Base-by-base conservation (phyloP, 176 grass and related monocot genomes). In the Eleusine indica region DNA sequence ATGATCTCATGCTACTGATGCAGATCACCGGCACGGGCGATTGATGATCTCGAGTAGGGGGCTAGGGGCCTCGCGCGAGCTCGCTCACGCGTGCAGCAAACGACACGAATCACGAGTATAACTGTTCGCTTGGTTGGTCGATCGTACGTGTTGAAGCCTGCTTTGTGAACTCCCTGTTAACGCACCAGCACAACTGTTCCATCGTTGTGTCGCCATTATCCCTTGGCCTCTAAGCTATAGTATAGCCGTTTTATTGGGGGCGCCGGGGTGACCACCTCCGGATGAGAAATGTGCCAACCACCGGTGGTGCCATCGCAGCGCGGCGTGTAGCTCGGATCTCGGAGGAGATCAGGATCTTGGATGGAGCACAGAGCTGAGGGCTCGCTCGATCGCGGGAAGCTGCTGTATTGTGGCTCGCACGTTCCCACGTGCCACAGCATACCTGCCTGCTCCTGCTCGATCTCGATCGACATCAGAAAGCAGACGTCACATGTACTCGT, bases 341-440 rank as follows among this genome's bases (percentile, higher is more conserved):
- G 32, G 32, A 35, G 15, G 8, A 48, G 32, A 38, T 74, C 32
- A 47, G 22, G 54, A 35, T n/a, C 57, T 14, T 22, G 60, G 60
- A 63, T 10, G 14, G 14, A 14, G 35, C 14, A 22, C 15, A 8
- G 44, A 47, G 44, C 9, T 44, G 58, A 28, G 76, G 30, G 41
- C 7, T 28, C 16, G 61, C 40, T 22, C 42, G 11, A 9, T 25
- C 57, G 19, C 57, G 21, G 19, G 57, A 25, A 25, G 57, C 57
- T 60, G 21, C 21, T 5, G 47, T 12, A 6, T 7, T 37, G 66
- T 69, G 14, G 47, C 32, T 22, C 14, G 43, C 67, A 70, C 29
- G 54, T 72, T 30, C 75, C 83, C 83, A 67, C 60, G 77, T 86
- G 69, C 68, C 18, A 10, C 43, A 30, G 58, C 14, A 73, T 37